Evolutionary conservation across 2,329 filamentous ascomycete genomes (phyloP), one percentile per base, ranked within the genome.

Genomic region (Stachybotrys chlorohalonatus): DNA sequence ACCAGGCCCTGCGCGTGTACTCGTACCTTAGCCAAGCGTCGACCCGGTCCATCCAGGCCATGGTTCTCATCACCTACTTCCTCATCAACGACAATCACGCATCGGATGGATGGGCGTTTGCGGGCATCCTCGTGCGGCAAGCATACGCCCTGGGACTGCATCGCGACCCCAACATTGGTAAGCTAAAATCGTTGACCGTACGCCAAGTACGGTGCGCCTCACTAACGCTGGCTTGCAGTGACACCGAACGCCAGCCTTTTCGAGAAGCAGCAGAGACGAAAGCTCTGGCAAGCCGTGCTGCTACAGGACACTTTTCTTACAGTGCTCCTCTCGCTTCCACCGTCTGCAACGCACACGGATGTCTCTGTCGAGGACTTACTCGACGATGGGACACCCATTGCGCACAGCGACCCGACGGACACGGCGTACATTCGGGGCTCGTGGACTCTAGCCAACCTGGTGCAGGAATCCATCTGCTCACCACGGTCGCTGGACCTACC

Each of bases 11-110:
- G 48, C 80, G 88, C 2, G 81, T 91, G 64, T 86, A 83, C 55
- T 90, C 86, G 0, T 93, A 91, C 62, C 77, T 92, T 3, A 91
- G 87, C 67, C 83, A 83, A 49, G 86, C 87, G 2, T 89, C 86
- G 0, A 76, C 90, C 52, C 76, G 83, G 30, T 88, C 87, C 1
- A 83, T 92, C 36, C 87, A 90, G 68, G 83, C 89, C 49, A 92
- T 92, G 87, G 85, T 91, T 0, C 71, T 93, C 55, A 84, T 91
- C 56, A 85, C 84, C 0, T 92, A 92, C 65, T 93, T 93, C 62
- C 75, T 93, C 42, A 91, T 92, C 73, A 93, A 93, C 63, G 88
- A 93, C 68, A 91, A 91, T 62, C 88, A 92, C 62, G 87, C 87
- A 5, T 89, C 86, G 0, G 89, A 93, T 65, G 89, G 88, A 1